phyloP scores from a whole-genome alignment of 192 early-diverging fungal genomes.

The Coemansia sp. region DNA sequence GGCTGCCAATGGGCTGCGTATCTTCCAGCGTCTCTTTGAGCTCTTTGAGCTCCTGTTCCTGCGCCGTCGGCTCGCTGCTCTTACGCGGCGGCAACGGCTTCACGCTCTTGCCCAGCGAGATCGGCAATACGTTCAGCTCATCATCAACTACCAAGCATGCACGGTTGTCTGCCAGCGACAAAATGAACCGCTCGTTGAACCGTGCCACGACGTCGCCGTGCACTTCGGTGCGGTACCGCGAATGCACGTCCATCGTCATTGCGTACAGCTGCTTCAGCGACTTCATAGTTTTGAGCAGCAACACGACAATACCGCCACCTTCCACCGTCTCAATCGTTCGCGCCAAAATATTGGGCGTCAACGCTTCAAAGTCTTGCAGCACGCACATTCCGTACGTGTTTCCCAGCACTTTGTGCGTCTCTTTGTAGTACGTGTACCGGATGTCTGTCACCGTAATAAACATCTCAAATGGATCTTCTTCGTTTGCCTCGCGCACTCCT shows the following conservation, averaged over 20 bases:
- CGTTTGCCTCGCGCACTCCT: constrained; percentile 86
- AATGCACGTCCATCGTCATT: constrained; percentile 98
- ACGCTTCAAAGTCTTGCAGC: constrained; percentile 96
- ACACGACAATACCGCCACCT: constrained; percentile 91
- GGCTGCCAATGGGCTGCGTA: constrained; percentile 84
- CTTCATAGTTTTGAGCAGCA: constrained; percentile 92
- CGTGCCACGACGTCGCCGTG: constrained; percentile 90
- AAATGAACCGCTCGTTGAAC: constrained; percentile 97
- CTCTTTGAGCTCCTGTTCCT: constrained; percentile 67
- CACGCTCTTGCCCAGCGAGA: constrained; percentile 90
- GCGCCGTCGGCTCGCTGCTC: constrained; percentile 9
- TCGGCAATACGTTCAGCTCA: constrained; percentile 94
- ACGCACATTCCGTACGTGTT: constrained; percentile 99
- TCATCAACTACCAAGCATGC: constrained; percentile 95
- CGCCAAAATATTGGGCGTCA: constrained; percentile 95
- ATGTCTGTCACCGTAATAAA: constrained; percentile 95
- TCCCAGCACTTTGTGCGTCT: constrained; percentile 96
- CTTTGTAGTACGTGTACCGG: constrained; percentile 99
- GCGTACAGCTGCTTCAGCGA: constrained; percentile 97
- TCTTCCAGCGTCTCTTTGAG: constrained; percentile 88
- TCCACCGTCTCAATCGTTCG: constrained; percentile 98
- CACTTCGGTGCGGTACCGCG: constrained; percentile 91
- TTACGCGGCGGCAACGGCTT: constrained; percentile 72
- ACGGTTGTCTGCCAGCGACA: constrained; percentile 86
- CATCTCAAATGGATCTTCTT: constrained; percentile 98